These are phyloP conservation scores for Nannochloropsis oceanica DNA, from an alignment of 108 stramenopile genomes.

Conservation along the genomic window DNA sequence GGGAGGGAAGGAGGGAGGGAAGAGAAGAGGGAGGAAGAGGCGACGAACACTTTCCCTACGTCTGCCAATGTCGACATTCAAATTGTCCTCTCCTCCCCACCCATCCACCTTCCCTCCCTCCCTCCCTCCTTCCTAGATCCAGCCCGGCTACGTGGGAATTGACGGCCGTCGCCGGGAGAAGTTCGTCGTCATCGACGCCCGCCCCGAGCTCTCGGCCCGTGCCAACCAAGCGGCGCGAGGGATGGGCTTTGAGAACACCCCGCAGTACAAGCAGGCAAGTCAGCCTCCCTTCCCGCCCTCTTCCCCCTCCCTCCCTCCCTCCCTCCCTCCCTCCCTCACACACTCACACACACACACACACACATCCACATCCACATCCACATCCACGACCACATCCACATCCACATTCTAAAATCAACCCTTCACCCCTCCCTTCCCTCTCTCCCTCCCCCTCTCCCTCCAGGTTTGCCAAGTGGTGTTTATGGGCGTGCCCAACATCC, in stretches of 20 bases:
- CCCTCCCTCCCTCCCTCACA: background rate
- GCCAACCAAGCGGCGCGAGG: background rate
- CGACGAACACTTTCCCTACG: too few relatives aligned
- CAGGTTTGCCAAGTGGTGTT: constrained; percentile 32
- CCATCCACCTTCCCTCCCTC: background rate
- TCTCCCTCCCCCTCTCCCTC: background rate
- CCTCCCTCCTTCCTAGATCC: background rate
- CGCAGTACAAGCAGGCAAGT: background rate
- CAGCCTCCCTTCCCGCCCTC: background rate
- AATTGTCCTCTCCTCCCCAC: background rate
- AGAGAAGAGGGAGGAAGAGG: background rate
- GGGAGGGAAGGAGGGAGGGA: background rate
- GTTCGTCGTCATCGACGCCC: background rate
- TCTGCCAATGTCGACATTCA: too few relatives aligned
- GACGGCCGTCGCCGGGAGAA: background rate
- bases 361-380: too few relatives aligned
- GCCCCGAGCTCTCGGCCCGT: background rate
- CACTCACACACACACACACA: background rate
- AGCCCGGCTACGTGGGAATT: background rate
- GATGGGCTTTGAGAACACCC: background rate
- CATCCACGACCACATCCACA: too few relatives aligned
- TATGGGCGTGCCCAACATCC: constrained; percentile 48
- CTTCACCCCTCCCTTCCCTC: background rate
- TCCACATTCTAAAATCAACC: too few relatives aligned
- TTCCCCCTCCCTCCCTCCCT: background rate